phyloP scores from a whole-genome alignment of 441 rosid genomes.

The Dalechampia spathulata region DNA sequence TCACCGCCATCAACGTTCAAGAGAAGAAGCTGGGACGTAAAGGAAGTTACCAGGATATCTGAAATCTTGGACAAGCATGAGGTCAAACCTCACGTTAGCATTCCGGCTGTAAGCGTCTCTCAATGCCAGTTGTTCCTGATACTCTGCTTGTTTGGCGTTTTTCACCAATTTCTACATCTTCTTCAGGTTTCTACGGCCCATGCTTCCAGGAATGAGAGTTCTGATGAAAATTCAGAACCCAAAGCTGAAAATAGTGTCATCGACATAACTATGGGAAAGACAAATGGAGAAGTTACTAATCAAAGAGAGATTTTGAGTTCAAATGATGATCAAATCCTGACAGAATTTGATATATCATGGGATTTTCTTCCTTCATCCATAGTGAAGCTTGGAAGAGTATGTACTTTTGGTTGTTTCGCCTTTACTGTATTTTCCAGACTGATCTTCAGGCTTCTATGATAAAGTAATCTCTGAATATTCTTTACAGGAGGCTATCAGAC shows the following conservation, averaged over 20 bases:
- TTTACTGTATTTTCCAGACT: neutral
- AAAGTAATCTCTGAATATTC: too few species aligned
- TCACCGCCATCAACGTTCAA: constrained; percentile 20
- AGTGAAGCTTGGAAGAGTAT: constrained; percentile 55
- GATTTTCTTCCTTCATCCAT: constrained; percentile 48
- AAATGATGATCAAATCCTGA: constrained; percentile 16
- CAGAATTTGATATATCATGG: constrained; percentile 40
- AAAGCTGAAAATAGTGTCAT: constrained; percentile 21
- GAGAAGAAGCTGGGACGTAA: constrained; percentile 49
- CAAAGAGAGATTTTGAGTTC: constrained; percentile 10
- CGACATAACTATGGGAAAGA: constrained; percentile 17
- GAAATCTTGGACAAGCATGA: constrained; percentile 32
- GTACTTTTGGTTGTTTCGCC: neutral
- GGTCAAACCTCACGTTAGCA: constrained; percentile 17
- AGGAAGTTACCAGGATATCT: constrained; percentile 13
- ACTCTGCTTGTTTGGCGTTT: too few species aligned
- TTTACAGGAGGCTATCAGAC: constrained; percentile 49
- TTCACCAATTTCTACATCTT: neutral
- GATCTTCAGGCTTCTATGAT: too few species aligned
- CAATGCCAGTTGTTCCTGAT: neutral
- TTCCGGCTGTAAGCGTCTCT: constrained; percentile 22
- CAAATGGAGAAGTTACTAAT: constrained; percentile 16
- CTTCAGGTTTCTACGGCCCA: constrained; percentile 28
- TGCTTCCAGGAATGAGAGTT: constrained; percentile 21
- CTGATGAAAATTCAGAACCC: constrained; percentile 28